Base-by-base conservation (phyloP, 345 rosid species). In the Pseudoturritis turrita region DNA sequence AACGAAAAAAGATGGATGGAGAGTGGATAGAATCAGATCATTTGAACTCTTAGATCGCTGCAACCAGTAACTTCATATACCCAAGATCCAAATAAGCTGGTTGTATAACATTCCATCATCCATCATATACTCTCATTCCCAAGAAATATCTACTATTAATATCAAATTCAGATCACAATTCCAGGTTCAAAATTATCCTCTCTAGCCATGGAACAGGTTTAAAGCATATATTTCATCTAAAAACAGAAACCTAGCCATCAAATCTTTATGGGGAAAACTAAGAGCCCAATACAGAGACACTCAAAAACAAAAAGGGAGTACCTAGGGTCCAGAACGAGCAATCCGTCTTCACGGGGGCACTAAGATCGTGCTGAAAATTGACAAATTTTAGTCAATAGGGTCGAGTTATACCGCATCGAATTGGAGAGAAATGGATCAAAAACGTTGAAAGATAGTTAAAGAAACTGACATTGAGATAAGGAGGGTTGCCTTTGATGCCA, bases 401-500 rank as follows among this genome's bases (percentile, higher is more conserved):
- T 45, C 18, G 61, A 58, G 31, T 10, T 17, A 21, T 0, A 37
- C 18, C n/a, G 1, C 43, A 45, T 21, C 23, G 13, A 43, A 52
- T 49, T 29, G 9, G 21, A 46, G 7, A 33, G 17, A 43, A 50
- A 15, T 5, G 3, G 33, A 44, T 14, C 36, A 1, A 18, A 28
- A 45, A 44, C 23, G 33, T 19, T 15, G 50, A 74, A 25, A 31
- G 7, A 12, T 29, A 5, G 11, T 81, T 81, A 23, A 29, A 57
- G 15, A 31, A 33, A 80, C 88, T 67, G 28, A 91, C 97, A 75
- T 88, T 86, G 82, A 95, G 96, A 71, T 85, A 95, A 55, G 97
- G 98, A 77, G 98, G 88, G 81, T 87, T 91, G 83, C 98, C 97
- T 74, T 87, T 89, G 92, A 95, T 89, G 65, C 99, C 94, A 56